Conservation (phyloP, 2,329 filamentous ascomycete species). For the Elsinoe australis region DNA sequence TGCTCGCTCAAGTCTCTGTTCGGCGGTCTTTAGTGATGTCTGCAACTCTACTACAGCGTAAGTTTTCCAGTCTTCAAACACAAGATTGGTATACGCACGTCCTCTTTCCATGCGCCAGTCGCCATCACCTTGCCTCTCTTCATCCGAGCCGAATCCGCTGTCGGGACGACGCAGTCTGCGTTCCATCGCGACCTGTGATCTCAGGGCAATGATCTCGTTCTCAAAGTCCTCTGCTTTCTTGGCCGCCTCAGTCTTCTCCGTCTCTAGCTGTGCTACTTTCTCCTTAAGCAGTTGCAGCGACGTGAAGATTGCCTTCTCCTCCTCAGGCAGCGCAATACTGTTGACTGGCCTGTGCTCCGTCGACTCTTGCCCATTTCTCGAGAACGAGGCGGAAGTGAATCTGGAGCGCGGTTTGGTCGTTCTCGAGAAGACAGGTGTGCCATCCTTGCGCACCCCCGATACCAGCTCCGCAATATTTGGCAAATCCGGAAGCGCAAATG, state of each 20-base stretch:
- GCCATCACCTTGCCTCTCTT: conserved; percentile 38
- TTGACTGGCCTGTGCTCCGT: conserved; percentile 44
- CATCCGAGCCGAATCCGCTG: conserved; percentile 42
- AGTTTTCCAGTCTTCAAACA: not conserved
- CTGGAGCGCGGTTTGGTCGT: conserved; percentile 46
- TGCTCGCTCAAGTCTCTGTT: conserved; percentile 54
- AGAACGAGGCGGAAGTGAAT: conserved; percentile 43
- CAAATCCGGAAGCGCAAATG: conserved; percentile 54
- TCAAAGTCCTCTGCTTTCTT: conserved; percentile 50
- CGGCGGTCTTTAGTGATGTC: conserved; percentile 52
- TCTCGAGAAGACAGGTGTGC: conserved; percentile 50
- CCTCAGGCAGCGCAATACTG: conserved; percentile 49
- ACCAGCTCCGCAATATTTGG: conserved; percentile 55
- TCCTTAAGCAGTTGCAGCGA: conserved; percentile 52
- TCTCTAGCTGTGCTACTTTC: conserved; percentile 50
- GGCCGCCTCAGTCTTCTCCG: conserved; percentile 47
- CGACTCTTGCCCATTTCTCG: conserved; percentile 19
- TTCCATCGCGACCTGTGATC: conserved; percentile 39
- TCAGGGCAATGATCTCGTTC: conserved; percentile 51
- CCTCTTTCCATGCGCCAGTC: conserved; percentile 43
- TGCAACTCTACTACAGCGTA: conserved; percentile 44
- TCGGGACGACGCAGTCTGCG: conserved; percentile 38
- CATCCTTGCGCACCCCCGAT: conserved; percentile 51
- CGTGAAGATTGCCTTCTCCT: conserved; percentile 57
- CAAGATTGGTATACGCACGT: conserved; percentile 27